Base-by-base conservation (phyloP, 2,329 filamentous ascomycete genomes). In the Corynespora cassiicola region DNA sequence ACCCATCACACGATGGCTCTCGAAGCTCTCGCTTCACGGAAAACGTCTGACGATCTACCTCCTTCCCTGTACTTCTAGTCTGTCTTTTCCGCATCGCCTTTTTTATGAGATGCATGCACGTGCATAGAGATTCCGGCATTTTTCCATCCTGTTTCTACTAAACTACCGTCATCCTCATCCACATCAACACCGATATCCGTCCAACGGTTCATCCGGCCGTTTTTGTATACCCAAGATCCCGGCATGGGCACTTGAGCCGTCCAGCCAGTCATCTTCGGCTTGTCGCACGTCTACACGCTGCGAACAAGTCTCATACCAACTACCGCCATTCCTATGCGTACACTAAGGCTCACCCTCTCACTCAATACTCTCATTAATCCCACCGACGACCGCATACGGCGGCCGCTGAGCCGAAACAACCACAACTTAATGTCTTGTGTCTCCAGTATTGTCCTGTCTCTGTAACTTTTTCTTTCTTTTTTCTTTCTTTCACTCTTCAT, bases 21-120 rank as follows among this genome's bases (percentile, higher is more conserved):
- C 65, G 72, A 54, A 62, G 69, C 31, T 75, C 72, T 24, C 64
- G 64, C 39, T 75, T 75, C 47, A 74, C 71, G 24, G 73, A 75
- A 63, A 71, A 75, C 56, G 73, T 75, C 29, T 69, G 52, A 68
- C 43, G 54, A 56, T 36, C 23, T 37, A 46, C 15, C 39, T 47
- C 28, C 30, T 39, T 26, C 35, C 36, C 36, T 58, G 43, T 44
- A 31, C 34, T 57, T 57, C 45, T 50, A 24, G 40, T 49, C 56
- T 46, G 48, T 58, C 54, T 29, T 50, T 58, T 44, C 39, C 42
- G 47, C 46, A 40, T 33, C 28, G 31, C 38, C 22, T 36, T 46
- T 50, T 31, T 58, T 43, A 57, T 39, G 56, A 56, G 50, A 56
- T 44, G 49, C 52, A 50, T 52, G 51, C 46, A 52, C 43, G 45